phyloP scores from a whole-genome alignment of 371 early-diverging fungal species.

The Smittium mucronatum region DNA sequence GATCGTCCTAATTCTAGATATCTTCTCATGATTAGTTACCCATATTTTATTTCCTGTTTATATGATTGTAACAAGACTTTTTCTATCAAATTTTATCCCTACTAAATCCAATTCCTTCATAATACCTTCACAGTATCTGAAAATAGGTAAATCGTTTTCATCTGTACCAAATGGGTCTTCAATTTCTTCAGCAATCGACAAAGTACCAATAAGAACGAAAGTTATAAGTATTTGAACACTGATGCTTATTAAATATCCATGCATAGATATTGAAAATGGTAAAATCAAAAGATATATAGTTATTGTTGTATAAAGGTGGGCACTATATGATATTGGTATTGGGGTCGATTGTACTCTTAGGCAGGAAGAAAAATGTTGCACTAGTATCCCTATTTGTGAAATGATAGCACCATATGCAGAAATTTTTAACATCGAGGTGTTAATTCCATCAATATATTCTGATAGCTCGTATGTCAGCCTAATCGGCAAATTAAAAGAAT shows the following conservation, averaged over 20 bases:
- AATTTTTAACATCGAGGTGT: background rate
- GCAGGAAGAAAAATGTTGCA: constrained; percentile 26
- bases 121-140: constrained; percentile 24
- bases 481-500: background rate
- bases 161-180: constrained; percentile 65
- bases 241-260: constrained; percentile 31
- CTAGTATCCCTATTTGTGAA: background rate
- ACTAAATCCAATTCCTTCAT: constrained; percentile 15
- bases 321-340: constrained; percentile 66
- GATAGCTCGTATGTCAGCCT: background rate
- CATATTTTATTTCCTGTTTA: too few species aligned
- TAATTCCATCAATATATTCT: background rate
- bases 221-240: constrained; percentile 43
- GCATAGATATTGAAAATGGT: constrained; percentile 49
- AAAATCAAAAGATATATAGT: constrained; percentile 51
- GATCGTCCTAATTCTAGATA: too few species aligned
- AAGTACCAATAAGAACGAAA: constrained; percentile 62
- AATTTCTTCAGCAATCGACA: constrained; percentile 53
- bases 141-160: constrained; percentile 40
- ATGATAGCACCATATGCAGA: background rate
- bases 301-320: constrained; percentile 60
- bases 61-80: too few species aligned
- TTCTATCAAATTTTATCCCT: background rate
- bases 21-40: too few species aligned
- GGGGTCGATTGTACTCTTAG: constrained; percentile 68